phyloP scores from a whole-genome alignment of 345 rosid species.

The Melaleuca quinquenervia region DNA sequence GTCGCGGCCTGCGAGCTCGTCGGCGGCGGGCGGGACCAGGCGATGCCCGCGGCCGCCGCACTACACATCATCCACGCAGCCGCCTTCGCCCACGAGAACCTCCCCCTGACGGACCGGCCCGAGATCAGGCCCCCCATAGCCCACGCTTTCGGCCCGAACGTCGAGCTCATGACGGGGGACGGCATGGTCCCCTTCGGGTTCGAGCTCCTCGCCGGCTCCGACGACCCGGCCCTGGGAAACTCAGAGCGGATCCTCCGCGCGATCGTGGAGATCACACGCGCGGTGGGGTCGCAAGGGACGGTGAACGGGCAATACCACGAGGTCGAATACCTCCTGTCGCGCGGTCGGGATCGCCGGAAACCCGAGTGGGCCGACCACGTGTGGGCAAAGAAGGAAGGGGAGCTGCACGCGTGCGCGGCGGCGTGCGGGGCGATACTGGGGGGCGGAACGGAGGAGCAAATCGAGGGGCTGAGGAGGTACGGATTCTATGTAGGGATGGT shows the following conservation, averaged over 20 bases:
- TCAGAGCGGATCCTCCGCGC: conserved; percentile 28
- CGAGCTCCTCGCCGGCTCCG: conserved; percentile 23
- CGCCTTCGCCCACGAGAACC: conserved; percentile 20
- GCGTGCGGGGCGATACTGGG: conserved; percentile 62
- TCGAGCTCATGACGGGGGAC: conserved; percentile 35
- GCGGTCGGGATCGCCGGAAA: background rate
- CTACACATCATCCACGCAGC: conserved; percentile 33
- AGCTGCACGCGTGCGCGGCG: conserved; percentile 34
- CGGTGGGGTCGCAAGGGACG: conserved; percentile 35
- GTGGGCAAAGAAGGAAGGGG: conserved; percentile 34
- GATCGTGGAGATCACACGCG: conserved; percentile 36
- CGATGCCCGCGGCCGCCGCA: conserved; percentile 50
- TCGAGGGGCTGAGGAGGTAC: conserved; percentile 34
- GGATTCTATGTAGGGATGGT: conserved; percentile 38
- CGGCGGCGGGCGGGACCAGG: conserved; percentile 36
- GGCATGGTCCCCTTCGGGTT: conserved; percentile 36
- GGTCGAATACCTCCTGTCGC: background rate
- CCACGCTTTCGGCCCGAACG: conserved; percentile 20
- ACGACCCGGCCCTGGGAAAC: conserved; percentile 1
- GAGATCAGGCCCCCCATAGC: background rate
- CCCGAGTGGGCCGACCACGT: background rate
- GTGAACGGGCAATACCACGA: conserved; percentile 25
- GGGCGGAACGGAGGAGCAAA: conserved; percentile 46
- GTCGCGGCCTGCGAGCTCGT: conserved; percentile 50
- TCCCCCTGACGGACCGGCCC: conserved; percentile 8